Evolutionary conservation across 176 grass and related monocot genomes (phyloP).

Genomic region (Avena insularis): DNA sequence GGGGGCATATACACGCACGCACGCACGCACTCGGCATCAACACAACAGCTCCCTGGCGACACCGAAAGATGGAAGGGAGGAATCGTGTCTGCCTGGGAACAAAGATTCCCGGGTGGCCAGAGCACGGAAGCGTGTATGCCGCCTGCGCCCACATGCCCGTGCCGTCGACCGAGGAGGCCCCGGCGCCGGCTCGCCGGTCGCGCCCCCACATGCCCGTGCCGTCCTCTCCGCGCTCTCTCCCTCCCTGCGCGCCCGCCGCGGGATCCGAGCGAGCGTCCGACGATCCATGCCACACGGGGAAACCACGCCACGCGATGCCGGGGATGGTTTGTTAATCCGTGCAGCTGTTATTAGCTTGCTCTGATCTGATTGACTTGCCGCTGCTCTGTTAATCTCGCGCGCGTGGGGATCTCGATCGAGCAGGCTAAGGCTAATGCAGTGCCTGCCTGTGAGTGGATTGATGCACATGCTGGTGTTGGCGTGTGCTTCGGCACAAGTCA

Average conservation of each 20-base stretch:
- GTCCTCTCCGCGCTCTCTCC: not conserved
- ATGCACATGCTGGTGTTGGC: constrained; percentile 49
- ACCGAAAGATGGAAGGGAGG: not conserved
- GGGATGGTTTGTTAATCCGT: constrained; percentile 11
- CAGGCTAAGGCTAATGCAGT: not conserved
- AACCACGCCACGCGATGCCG: not conserved
- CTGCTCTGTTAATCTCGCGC: constrained; percentile 15
- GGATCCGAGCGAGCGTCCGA: constrained; percentile 37
- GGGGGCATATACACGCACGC: not conserved
- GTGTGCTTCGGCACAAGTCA: constrained; percentile 46
- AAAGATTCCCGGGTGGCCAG: constrained; percentile 65
- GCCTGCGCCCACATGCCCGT: constrained; percentile 11
- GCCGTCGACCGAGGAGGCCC: constrained; percentile 14
- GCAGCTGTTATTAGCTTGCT: not conserved
- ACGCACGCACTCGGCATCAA: constrained; percentile 15
- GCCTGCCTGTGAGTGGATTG: not conserved
- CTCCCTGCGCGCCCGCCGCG: not conserved
- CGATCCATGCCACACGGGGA: constrained; percentile 4
- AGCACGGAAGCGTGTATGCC: constrained; percentile 54
- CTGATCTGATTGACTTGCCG: constrained; percentile 13
- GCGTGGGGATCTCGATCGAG: constrained; percentile 7
- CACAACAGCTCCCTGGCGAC: constrained; percentile 2
- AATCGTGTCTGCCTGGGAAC: constrained; percentile 56
- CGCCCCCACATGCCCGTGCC: constrained; percentile 56
- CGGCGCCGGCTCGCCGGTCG: constrained; percentile 61